phyloP scores from a whole-genome alignment of 2,329 filamentous ascomycete species.

The Scolecobasidium constrictum region DNA sequence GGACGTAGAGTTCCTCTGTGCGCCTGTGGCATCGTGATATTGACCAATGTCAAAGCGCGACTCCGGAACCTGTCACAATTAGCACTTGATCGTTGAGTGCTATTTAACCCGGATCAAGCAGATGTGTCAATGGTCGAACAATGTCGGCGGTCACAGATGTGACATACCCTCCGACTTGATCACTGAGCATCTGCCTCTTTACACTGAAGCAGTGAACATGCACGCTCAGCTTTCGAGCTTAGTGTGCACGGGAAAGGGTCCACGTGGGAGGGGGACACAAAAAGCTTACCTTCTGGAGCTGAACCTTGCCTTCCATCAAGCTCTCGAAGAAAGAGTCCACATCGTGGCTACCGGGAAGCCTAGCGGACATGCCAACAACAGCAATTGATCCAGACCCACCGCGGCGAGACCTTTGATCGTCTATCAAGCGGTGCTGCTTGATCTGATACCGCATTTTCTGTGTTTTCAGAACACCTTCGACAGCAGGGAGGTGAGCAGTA shows the following conservation, averaged over 20 bases:
- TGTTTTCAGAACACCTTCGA: background rate
- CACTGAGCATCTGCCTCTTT: too few species aligned
- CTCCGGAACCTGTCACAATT: slow-evolving; percentile 2
- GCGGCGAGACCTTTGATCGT: background rate
- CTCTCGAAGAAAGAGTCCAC: slow-evolving; percentile 10
- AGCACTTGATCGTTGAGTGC: too few species aligned
- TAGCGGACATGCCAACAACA: slow-evolving; percentile 11
- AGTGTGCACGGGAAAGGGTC: too few species aligned
- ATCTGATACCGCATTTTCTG: background rate
- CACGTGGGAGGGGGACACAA: too few species aligned
- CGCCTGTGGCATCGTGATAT: slow-evolving; percentile 3
- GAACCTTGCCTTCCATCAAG: slow-evolving; percentile 6
- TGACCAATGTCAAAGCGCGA: slow-evolving; percentile 5
- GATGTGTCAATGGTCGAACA: too few species aligned
- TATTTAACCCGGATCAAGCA: too few species aligned
- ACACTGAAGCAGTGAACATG: too few species aligned
- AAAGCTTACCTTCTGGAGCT: slow-evolving; percentile 10
- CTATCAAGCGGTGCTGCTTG: background rate
- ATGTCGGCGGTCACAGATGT: too few species aligned
- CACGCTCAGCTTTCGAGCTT: too few species aligned
- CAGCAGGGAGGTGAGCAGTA: background rate
- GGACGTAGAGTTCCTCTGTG: slow-evolving; percentile 11
- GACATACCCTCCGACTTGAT: too few species aligned
- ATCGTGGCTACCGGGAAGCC: slow-evolving; percentile 9
- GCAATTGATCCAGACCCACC: slow-evolving; percentile 6